Base-by-base conservation (phyloP, 2,329 filamentous ascomycete genomes). In the Daldinia eschscholtzii region DNA sequence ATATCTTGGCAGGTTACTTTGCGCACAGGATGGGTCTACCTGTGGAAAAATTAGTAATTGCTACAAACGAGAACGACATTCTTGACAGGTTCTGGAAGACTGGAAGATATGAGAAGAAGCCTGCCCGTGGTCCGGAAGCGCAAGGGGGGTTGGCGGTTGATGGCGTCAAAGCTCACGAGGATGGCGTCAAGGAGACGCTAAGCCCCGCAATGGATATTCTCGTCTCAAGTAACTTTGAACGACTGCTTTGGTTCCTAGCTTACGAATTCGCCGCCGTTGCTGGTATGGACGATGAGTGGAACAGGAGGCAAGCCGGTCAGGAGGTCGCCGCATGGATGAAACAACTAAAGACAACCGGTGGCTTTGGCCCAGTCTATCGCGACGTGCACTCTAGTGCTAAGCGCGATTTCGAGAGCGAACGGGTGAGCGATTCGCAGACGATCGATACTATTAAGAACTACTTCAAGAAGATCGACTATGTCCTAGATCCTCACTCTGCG, bases 161-260 rank as follows among this genome's bases (percentile, higher is more conserved):
- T 70, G 89, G 88, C 5, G 84, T 81, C 56, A 86, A 87, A 74
- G 89, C 89, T 6, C 89, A 93, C 35, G 84, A 88, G 73, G 88
- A 89, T 50, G 93, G 92, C 41, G 93, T 95, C 70, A 94, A 93
- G 82, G 94, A 97, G 83, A 99, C 96, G 0, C 87, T 97, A 58
- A 94, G 92, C 74, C 96, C 96, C 0, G 96, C 96, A 52, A 98
- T 99, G 96, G 96, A 99, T 80, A 98, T 98, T 72, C 86, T 98
- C 3, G 94, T 98, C 12, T 95, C 92, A 26, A 96, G 92, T 79
- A 99, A 99, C 84, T 98, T 99, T 79, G 96, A 99, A 85, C 89
- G 96, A 35, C 86, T 99, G 4, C 86, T 99, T 10, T 98, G 95
- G 95, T 98, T 93, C 85, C 85, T 98, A 30, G 91, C 93, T 1